Percentiles rank a stretch among this genome's conserved stretches.
These are phyloP conservation scores for Tardiomyces digboiensis DNA, from an alignment of 1,139 yeast species.

Conservation along the genomic window DNA sequence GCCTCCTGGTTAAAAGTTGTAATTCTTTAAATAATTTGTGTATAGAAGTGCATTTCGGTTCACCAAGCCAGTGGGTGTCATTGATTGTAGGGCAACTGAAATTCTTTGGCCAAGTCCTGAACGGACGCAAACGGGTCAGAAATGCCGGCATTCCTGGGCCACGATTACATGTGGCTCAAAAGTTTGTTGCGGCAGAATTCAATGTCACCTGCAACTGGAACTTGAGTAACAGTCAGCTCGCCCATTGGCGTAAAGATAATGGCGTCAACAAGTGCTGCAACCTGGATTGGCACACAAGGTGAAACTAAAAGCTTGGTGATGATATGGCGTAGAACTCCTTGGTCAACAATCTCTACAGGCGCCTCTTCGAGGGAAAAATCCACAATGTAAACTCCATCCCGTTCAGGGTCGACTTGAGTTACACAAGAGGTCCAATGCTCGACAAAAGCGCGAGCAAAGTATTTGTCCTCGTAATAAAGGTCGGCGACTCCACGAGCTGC, in stretches of 20 bases:
- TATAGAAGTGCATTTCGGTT: constrained; percentile 1
- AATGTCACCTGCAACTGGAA: constrained; percentile 19
- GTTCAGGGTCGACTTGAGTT: constrained; percentile 13
- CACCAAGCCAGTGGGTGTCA: too few relatives aligned
- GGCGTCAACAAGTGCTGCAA: constrained; percentile 27
- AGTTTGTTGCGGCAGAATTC: constrained; percentile 2
- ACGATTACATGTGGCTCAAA: neutral
- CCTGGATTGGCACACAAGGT: constrained; percentile 20
- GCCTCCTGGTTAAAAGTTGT: constrained; percentile 73
- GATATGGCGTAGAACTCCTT: constrained; percentile 19
- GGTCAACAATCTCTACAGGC: constrained; percentile 24
- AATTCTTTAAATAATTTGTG: neutral
- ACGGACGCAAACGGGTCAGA: too few relatives aligned
- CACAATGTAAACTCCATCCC: constrained; percentile 12
- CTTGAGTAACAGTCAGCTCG: constrained; percentile 19
- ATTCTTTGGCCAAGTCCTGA: too few relatives aligned
- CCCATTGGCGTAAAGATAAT: constrained; percentile 34
- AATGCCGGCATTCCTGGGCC: neutral
- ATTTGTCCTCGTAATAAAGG: constrained; percentile 16
- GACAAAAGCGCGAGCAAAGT: constrained; percentile 23
- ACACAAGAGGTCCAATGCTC: constrained; percentile 26
- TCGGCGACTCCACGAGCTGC: constrained; percentile 22
- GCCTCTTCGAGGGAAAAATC: constrained; percentile 18
- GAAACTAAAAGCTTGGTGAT: constrained; percentile 18
- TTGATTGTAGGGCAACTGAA: too few relatives aligned